Evolutionary conservation across 257 asterid species (phyloP).

Genomic region (Echites panduratus): DNA sequence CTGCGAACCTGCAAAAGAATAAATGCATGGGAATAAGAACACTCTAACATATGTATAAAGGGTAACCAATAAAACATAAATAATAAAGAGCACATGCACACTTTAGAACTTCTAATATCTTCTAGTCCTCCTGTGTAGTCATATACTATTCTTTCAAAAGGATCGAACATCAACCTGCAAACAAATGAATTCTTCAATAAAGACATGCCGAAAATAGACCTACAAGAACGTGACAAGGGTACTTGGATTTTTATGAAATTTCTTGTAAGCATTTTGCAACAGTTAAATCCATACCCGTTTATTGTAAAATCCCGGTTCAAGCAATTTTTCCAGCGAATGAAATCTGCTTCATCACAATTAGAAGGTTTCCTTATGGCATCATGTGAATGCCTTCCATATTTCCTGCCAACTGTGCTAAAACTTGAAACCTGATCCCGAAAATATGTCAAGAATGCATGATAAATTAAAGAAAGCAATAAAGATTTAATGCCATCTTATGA

Average conservation of each 20-base stretch:
- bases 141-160: slow-evolving; percentile 27
- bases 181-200: neutral
- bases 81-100: slow-evolving; percentile 24
- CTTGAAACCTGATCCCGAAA: slow-evolving; percentile 27
- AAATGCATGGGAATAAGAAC: slow-evolving; percentile 4
- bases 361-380: slow-evolving; percentile 16
- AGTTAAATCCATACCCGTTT: slow-evolving; percentile 21
- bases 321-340: slow-evolving; percentile 31
- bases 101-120: slow-evolving; percentile 34
- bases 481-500: neutral
- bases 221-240: neutral
- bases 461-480: neutral
- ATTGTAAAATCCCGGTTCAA: slow-evolving; percentile 29
- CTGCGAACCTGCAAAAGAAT: slow-evolving; percentile 23
- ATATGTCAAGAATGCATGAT: neutral
- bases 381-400: slow-evolving; percentile 14
- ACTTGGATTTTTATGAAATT: neutral
- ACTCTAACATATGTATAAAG: neutral
- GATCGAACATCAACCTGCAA: slow-evolving; percentile 34
- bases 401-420: slow-evolving; percentile 23
- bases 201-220: neutral
- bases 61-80: neutral
- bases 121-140: slow-evolving; percentile 33
- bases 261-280: neutral
- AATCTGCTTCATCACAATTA: slow-evolving; percentile 22